Evolutionary conservation across 352 stramenopile genomes (phyloP).

Genomic region (Phytophthora sp.): DNA sequence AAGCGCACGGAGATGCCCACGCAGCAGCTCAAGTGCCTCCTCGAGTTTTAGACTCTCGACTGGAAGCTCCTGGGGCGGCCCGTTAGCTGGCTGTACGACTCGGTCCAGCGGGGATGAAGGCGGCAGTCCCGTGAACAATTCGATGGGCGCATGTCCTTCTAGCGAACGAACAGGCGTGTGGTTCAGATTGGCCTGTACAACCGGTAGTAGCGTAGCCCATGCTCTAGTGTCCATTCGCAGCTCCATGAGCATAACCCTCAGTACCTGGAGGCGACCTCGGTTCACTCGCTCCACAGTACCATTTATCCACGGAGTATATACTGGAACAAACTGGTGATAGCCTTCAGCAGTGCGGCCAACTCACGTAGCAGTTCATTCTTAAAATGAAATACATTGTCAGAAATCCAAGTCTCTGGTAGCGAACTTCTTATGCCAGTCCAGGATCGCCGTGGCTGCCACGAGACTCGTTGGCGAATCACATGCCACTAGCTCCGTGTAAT

Average conservation of each 20-base stretch:
- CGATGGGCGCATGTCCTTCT: neutral
- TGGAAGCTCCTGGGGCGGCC: neutral
- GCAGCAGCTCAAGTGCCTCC: neutral
- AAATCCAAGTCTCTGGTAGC: slow-evolving; percentile 3
- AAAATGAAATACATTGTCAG: slow-evolving; percentile 21
- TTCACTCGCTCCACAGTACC: slow-evolving; percentile 24
- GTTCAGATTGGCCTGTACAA: slow-evolving; percentile 25
- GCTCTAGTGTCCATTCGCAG: slow-evolving; percentile 1
- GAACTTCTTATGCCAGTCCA: slow-evolving; percentile 22
- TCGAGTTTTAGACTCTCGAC: neutral
- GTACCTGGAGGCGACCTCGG: slow-evolving; percentile 17
- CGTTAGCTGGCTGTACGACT: neutral
- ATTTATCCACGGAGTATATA: slow-evolving; percentile 21
- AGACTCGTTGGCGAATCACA: slow-evolving; percentile 10
- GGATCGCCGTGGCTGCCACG: neutral
- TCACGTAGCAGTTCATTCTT: slow-evolving; percentile 4
- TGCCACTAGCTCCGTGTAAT: slow-evolving; percentile 7
- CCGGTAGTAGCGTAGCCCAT: slow-evolving; percentile 9
- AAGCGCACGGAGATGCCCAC: neutral
- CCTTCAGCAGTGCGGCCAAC: neutral
- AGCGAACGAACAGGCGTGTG: slow-evolving; percentile 13
- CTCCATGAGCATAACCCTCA: slow-evolving; percentile 13
- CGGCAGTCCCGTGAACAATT: slow-evolving; percentile 18
- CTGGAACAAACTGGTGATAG: slow-evolving; percentile 3
- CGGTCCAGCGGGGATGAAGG: neutral